Evolutionary conservation across 1,284 basidiomycete genomes (phyloP), one percentile per base, ranked within the genome.

Genomic region (Apiotrichum veenhuisii): DNA sequence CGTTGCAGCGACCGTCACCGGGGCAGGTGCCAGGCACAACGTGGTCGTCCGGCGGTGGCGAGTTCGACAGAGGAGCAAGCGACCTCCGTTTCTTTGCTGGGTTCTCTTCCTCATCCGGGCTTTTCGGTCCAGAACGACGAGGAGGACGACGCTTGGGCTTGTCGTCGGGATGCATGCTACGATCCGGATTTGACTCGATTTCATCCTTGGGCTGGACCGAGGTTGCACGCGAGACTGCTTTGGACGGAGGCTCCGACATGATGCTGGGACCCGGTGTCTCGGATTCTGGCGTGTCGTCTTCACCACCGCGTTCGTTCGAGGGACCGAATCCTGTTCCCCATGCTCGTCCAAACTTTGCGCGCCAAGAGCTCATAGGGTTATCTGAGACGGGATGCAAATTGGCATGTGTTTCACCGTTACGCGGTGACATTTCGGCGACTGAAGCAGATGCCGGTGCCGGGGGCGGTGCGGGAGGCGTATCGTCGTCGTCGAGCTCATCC

Each of bases 1-100:
- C 93, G 78, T 97, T 91, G 78, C 93, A 97, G 64, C 89, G 84
- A 38, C 93, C 93, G 77, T 94, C 93, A 57, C 93, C 93, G 8
- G 93, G 93, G 76, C 93, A 97, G 20, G 91, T 91, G 49, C 92
- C 89, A 5, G 68, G 71, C 23, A 62, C 55, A 10, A 67, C 69
- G 3, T 66, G 60, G 3, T 67, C 61, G 14, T 63, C 58, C 5
- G 66, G 63, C 2, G 73, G 65, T 12, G 70, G 68, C 18, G 68
- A 64, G 15, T 53, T 8, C 55, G 63, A 23, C 22, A 63, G 57
- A 17, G 67, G 67, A 8, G 63, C 68, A 26, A 65, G 47, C 14
- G 69, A 58, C 40, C 61, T 59, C 34, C 61, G 33, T 38, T 54
- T 63, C 53, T 59, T 59, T 0, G 55, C 25, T 1, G 55, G 47